phyloP scores from a whole-genome alignment of 164 flowering plant genomes.

The Vitis riparia region DNA sequence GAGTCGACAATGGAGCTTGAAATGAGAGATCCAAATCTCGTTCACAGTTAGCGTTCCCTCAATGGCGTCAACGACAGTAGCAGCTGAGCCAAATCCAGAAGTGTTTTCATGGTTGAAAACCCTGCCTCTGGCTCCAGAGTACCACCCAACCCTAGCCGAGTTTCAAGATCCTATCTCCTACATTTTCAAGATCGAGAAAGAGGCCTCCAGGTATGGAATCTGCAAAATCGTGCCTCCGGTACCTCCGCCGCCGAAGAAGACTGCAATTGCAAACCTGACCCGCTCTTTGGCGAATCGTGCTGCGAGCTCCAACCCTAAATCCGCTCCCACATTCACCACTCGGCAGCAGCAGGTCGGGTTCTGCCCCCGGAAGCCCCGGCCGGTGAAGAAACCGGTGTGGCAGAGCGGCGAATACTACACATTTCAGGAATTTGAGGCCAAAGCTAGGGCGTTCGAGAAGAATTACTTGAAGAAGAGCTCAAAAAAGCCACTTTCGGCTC shows the following conservation, averaged over 20 bases:
- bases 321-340: conserved; percentile 79
- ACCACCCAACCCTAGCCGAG: conserved; percentile 77
- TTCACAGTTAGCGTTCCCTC: not conserved
- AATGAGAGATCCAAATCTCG: not conserved
- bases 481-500: conserved; percentile 44
- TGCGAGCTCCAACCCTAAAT: conserved; percentile 20
- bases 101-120: conserved; percentile 81
- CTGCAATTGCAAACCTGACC: conserved; percentile 63
- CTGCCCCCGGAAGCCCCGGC: conserved; percentile 78
- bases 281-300: conserved; percentile 62
- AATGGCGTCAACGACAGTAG: conserved; percentile 33
- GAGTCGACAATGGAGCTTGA: conserved; percentile 7
- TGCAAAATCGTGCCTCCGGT: conserved; percentile 99
- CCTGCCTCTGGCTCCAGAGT: conserved; percentile 90
- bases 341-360: conserved; percentile 97
- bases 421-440: conserved; percentile 71
- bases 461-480: conserved; percentile 44
- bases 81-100: conserved; percentile 45
- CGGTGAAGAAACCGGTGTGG: conserved; percentile 90
- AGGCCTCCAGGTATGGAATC: conserved; percentile 88
- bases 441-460: conserved; percentile 79
- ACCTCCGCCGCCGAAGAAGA: conserved; percentile 61
- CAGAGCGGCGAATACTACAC: conserved; percentile 89
- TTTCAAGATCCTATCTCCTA: conserved; percentile 96
- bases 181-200: conserved; percentile 96